Conservation (phyloP, 2,329 filamentous ascomycete genomes). For the Fusarium xyrophilum region DNA sequence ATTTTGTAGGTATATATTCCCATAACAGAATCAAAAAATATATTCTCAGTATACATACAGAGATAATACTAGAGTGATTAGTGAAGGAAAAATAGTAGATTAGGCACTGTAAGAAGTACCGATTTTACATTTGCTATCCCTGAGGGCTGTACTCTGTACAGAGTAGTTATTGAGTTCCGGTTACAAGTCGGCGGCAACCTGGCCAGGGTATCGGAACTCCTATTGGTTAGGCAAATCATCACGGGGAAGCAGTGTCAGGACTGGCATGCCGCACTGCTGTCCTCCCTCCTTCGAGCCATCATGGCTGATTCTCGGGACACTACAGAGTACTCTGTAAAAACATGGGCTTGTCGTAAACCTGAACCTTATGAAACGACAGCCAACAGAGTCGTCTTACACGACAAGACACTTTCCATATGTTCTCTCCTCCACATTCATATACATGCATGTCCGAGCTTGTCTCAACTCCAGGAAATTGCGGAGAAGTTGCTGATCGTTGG, state of each 20-base stretch:
- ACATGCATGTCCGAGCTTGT: slow-evolving; percentile 9
- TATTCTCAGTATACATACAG: no score
- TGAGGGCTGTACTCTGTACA: no score
- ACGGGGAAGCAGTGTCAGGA: not conserved
- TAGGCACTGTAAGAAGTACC: no score
- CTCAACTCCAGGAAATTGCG: slow-evolving; percentile 17
- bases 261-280: not conserved
- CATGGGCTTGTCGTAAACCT: not conserved
- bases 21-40: no score
- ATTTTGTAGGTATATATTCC: no score
- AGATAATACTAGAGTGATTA: no score
- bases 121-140: no score
- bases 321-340: no score
- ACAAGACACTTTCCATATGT: not conserved
- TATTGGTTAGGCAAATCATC: not conserved
- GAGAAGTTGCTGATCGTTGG: slow-evolving; percentile 18
- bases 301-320: not conserved
- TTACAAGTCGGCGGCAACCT: not conserved
- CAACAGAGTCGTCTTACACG: not conserved
- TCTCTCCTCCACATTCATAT: not conserved
- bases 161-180: slow-evolving; percentile 5
- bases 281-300: not conserved
- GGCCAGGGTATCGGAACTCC: not conserved
- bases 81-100: no score
- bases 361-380: not conserved